Evolutionary conservation across 2,329 filamentous ascomycete genomes (phyloP).

Genomic region (Trichoderma brevicompactum): DNA sequence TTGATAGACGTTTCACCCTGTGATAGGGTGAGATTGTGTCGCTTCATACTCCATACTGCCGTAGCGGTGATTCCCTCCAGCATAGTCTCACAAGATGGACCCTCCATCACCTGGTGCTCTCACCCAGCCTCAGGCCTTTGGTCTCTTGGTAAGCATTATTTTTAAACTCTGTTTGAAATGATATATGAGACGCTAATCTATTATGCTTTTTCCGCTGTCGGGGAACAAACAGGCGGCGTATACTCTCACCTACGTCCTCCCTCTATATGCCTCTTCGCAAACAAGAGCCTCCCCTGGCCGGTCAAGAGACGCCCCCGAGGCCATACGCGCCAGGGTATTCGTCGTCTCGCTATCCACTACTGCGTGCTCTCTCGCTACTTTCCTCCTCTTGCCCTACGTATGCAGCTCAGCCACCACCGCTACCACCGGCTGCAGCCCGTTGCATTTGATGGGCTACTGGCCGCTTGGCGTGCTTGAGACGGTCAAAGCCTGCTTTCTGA

Average conservation of each 20-base stretch:
- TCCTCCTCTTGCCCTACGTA: conserved; percentile 59
- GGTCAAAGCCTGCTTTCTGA: conserved; percentile 67
- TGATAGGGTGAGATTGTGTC: background rate
- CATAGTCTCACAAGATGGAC: conserved; percentile 10
- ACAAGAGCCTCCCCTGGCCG: conserved; percentile 80
- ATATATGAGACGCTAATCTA: conserved; percentile 4
- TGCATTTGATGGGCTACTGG: conserved; percentile 80
- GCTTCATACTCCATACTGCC: background rate
- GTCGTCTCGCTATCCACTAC: conserved; percentile 78
- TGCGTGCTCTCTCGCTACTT: conserved; percentile 67
- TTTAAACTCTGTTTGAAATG: background rate
- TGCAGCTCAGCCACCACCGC: conserved; percentile 41
- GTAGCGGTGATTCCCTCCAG: background rate
- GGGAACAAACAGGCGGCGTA: conserved; percentile 62
- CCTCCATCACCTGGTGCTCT: conserved; percentile 23
- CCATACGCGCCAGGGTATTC: conserved; percentile 84
- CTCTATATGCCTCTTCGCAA: conserved; percentile 81
- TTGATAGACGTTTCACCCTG: background rate
- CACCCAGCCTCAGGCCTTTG: conserved; percentile 36
- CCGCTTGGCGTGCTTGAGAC: conserved; percentile 71
- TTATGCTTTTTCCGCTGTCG: conserved; percentile 1
- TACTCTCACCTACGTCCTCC: conserved; percentile 86
- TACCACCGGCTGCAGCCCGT: conserved; percentile 49
- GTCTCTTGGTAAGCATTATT: conserved; percentile 38
- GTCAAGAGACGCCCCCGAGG: conserved; percentile 83